phyloP scores from a whole-genome alignment of 2,329 filamentous ascomycete species.

The Scopulariopsis brevicaulis region DNA sequence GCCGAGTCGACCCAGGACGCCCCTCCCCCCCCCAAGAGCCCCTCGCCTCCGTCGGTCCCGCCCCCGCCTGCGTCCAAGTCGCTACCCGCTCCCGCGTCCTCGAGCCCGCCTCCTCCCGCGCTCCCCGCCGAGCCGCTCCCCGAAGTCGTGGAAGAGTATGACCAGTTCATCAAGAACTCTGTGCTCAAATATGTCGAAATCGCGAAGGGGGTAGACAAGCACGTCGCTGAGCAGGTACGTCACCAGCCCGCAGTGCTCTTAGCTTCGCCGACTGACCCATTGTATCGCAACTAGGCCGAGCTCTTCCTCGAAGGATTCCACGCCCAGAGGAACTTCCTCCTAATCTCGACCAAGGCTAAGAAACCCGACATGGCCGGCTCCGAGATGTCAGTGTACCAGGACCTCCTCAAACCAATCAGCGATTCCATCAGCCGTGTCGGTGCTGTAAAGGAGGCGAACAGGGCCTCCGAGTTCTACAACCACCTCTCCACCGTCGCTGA shows the following conservation, averaged over 20 bases:
- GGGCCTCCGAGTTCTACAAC: conserved; percentile 62
- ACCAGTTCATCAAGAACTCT: conserved; percentile 61
- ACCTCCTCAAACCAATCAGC: conserved; percentile 79
- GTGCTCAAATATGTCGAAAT: conserved; percentile 69
- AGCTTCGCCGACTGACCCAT: background rate
- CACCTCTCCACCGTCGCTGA: conserved; percentile 83
- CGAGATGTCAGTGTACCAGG: conserved; percentile 55
- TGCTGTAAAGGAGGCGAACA: conserved; percentile 71
- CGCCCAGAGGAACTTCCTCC: conserved; percentile 77
- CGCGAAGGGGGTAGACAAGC: conserved; percentile 65
- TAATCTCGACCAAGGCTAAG: conserved; percentile 82
- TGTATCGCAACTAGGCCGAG: conserved; percentile 29
- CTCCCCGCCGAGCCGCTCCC: conserved; percentile 48
- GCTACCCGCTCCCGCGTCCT: conserved; percentile 10
- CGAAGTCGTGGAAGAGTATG: conserved; percentile 77
- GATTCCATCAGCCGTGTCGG: conserved; percentile 68
- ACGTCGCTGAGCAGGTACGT: conserved; percentile 69
- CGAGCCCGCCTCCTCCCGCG: conserved; percentile 19
- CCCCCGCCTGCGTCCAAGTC: conserved; percentile 20
- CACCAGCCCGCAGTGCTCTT: background rate
- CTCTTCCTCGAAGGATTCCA: conserved; percentile 54
- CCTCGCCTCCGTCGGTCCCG: conserved; percentile 18
- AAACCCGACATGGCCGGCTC: conserved; percentile 62
- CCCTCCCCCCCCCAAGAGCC: conserved; percentile 28
- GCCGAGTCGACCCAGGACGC: conserved; percentile 62